Percentiles rank a stretch among this genome's conserved stretches.
phyloP scores from a whole-genome alignment of 495 filamentous ascomycete species.

The Xylaria nigripes region DNA sequence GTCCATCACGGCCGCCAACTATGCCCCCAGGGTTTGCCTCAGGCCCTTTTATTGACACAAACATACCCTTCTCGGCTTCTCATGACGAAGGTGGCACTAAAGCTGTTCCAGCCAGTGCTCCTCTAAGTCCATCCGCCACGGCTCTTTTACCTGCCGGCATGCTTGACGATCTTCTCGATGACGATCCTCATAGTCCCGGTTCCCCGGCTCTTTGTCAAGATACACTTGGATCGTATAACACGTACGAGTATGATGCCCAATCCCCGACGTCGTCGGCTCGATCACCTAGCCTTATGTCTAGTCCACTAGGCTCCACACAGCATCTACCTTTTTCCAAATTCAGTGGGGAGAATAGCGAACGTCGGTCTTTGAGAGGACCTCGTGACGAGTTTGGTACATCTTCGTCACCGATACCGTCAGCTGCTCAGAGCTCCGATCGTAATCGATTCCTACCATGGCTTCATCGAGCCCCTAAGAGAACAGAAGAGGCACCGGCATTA shows the following conservation, averaged over 20 bases:
- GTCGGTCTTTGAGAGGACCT: constrained; percentile 29
- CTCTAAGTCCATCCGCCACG: constrained; percentile 75
- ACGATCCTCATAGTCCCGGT: constrained; percentile 48
- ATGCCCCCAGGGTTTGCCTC: constrained; percentile 41
- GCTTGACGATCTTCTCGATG: constrained; percentile 61
- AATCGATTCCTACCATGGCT: constrained; percentile 51
- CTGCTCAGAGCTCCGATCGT: constrained; percentile 25
- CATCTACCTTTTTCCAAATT: constrained; percentile 46
- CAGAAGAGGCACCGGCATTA: constrained; percentile 60
- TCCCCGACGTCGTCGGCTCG: constrained; percentile 64
- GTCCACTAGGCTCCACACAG: constrained; percentile 53
- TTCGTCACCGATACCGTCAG: constrained; percentile 19
- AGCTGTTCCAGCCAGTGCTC: constrained; percentile 50
- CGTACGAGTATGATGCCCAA: constrained; percentile 46
- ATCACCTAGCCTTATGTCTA: constrained; percentile 57
- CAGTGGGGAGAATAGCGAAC: constrained; percentile 32
- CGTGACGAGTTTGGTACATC: constrained; percentile 19
- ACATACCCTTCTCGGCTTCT: constrained; percentile 29
- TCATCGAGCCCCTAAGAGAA: constrained; percentile 58
- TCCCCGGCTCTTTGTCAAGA: constrained; percentile 23
- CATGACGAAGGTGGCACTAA: constrained; percentile 38
- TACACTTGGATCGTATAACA: constrained; percentile 28
- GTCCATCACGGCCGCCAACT: constrained; percentile 31
- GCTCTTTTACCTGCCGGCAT: constrained; percentile 72
- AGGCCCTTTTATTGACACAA: constrained; percentile 45